phyloP scores from a whole-genome alignment of 2,329 filamentous ascomycete genomes.

The Arthroderma uncinatum region DNA sequence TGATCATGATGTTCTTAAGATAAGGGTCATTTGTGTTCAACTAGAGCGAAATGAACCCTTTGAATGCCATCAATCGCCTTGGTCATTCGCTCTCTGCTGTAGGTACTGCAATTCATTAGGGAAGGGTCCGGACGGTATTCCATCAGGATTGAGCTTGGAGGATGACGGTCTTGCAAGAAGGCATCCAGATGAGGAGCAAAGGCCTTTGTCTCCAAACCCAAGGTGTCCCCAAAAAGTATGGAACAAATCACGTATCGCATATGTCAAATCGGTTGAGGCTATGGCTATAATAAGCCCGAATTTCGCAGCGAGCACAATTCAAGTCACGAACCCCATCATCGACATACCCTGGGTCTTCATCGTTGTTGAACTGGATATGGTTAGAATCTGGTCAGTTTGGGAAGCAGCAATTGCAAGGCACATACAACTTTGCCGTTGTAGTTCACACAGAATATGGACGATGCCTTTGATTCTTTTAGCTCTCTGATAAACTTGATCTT shows the following conservation, averaged over 20 bases:
- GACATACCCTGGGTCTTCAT: constrained; percentile 13
- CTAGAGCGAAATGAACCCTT: constrained; percentile 12
- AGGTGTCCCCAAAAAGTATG: constrained; percentile 12
- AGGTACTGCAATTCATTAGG: constrained; percentile 13
- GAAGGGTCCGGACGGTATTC: constrained; percentile 14
- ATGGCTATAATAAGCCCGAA: constrained; percentile 13
- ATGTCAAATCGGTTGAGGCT: constrained; percentile 11
- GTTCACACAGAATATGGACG: constrained; percentile 14
- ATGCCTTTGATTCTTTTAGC: constrained; percentile 12
- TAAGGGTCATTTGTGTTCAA: constrained; percentile 16
- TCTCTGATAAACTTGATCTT: constrained; percentile 12
- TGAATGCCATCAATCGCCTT: constrained; percentile 10
- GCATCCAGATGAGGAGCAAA: constrained; percentile 11
- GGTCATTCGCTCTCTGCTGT: constrained; percentile 8
- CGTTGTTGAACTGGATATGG: constrained; percentile 13
- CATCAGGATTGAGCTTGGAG: constrained; percentile 13
- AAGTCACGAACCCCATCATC: constrained; percentile 14
- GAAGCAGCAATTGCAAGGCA: neutral
- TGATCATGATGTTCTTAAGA: constrained; percentile 15
- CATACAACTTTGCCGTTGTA: constrained; percentile 15
- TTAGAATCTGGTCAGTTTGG: constrained; percentile 1
- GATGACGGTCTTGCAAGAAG: constrained; percentile 7
- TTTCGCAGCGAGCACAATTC: constrained; percentile 14
- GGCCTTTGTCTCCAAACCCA: constrained; percentile 6
- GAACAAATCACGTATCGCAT: constrained; percentile 12